Evolutionary conservation across 805 yeast species (phyloP), one percentile per base, ranked within the genome.

Genomic region (Candida pseudoglaebosa): DNA sequence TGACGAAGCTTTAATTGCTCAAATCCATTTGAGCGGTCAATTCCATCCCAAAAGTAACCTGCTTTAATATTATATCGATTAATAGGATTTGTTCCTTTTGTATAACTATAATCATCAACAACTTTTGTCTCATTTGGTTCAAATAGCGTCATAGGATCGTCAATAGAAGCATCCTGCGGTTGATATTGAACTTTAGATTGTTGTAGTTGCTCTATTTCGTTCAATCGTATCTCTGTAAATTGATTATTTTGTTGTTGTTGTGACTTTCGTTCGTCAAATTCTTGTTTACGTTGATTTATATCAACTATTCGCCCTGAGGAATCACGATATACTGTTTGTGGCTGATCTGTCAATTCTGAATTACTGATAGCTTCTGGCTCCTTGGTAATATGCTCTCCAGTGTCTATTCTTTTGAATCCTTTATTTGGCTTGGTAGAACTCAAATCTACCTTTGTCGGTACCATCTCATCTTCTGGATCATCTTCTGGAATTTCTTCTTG

Each of bases 21-120:
- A 59, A 84, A 90, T 3, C 96, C 96, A 54, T 83, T 90, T 0
- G 95, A 80, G 42, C 98, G 65, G 59, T 87, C 90, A 2, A 90
- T 80, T 0, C 97, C 97, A 58, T 62, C 67, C 98, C 98, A 90
- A 41, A 86, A 67, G 47, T 69, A 67, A 0, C 97, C 96, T 0
- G 96, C 95, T 4, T 64, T 61, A 10, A 90, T 80, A 2, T 73
- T 73, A 58, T 86, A 90, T 41, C 98, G 64, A 54, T 90, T 90
- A 15, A 75, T 76, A 0, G 86, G 78, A 39, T 60, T 76, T 0
- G 69, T 46, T 0, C 82, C 81, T 20, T 61, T 51, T 15, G 38
- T 55, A 48, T 81, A 88, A 1, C 75, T 10, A 24, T 3, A 53
- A 45, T 42, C 50, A 36, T 28, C 43, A 16, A 14, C 50, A 8